Conservation (phyloP, 495 filamentous ascomycete genomes). For the Podospora pseudoanserina region DNA sequence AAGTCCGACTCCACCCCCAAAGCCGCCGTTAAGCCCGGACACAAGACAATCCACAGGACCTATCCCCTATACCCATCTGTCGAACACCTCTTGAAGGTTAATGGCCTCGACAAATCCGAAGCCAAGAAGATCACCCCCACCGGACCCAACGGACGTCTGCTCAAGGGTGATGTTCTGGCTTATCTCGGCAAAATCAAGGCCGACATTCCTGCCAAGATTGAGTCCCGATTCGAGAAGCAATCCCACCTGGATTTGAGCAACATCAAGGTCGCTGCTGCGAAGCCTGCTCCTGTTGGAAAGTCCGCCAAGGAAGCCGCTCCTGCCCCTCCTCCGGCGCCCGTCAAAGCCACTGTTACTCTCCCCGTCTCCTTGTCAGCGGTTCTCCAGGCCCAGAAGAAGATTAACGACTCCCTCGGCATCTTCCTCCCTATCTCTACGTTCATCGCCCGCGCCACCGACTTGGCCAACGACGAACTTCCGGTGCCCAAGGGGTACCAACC, state of each 20-base stretch:
- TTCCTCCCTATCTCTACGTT: constrained; percentile 83
- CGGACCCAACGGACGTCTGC: constrained; percentile 81
- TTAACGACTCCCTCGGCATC: constrained; percentile 70
- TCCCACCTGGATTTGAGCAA: constrained; percentile 88
- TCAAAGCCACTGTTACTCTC: constrained; percentile 57
- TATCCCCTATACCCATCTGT: constrained; percentile 88
- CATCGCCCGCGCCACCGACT: constrained; percentile 72
- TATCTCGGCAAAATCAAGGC: constrained; percentile 74
- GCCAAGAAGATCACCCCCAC: constrained; percentile 77
- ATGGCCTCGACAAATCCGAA: constrained; percentile 67
- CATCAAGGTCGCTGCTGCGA: constrained; percentile 70
- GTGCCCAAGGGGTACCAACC: constrained; percentile 55
- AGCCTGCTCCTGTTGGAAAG: constrained; percentile 39
- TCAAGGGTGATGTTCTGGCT: constrained; percentile 94
- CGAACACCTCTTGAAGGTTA: constrained; percentile 68
- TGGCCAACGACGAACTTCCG: constrained; percentile 85
- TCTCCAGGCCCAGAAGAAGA: constrained; percentile 70
- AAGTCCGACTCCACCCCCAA: constrained; percentile 26
- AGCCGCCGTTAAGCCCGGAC: constrained; percentile 35
- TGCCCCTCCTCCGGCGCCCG: constrained; percentile 39
- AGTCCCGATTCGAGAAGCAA: constrained; percentile 66
- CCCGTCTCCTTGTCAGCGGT: constrained; percentile 76
- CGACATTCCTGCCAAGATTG: constrained; percentile 65
- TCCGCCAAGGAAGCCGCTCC: constrained; percentile 43
- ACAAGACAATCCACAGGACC: constrained; percentile 60